These are phyloP conservation scores for Helicocarpus griseus DNA, from an alignment of 2,329 filamentous ascomycete genomes.

Conservation along the genomic window DNA sequence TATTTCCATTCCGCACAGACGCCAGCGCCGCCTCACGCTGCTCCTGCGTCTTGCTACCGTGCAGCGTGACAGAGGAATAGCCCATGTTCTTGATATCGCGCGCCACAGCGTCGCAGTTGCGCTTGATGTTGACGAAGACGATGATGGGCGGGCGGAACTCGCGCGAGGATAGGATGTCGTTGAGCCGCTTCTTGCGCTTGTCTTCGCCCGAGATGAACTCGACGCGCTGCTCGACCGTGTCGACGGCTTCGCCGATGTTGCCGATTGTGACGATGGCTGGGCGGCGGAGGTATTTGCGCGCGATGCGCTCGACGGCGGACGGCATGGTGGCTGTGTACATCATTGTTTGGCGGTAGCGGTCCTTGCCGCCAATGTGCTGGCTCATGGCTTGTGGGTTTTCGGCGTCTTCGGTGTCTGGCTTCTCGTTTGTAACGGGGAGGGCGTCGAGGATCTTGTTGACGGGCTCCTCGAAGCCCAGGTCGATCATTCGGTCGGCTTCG, in stretches of 20 bases:
- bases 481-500: slow-evolving; percentile 98
- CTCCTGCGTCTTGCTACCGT: slow-evolving; percentile 94
- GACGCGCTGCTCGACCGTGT: slow-evolving; percentile 94
- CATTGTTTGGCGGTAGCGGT: slow-evolving; percentile 93
- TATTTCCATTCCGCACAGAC: slow-evolving; percentile 68
- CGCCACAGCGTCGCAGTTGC: slow-evolving; percentile 92
- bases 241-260: slow-evolving; percentile 88
- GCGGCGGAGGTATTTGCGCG: slow-evolving; percentile 88
- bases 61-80: slow-evolving; percentile 78
- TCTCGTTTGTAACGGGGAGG: slow-evolving; percentile 84
- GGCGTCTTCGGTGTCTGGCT: slow-evolving; percentile 85
- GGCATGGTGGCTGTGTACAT: slow-evolving; percentile 99
- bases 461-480: slow-evolving; percentile 93
- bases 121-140: slow-evolving; percentile 99
- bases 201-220: slow-evolving; percentile 88
- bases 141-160: slow-evolving; percentile 87
- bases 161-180: slow-evolving; percentile 71
- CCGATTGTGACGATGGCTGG: slow-evolving; percentile 93
- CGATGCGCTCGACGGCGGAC: slow-evolving; percentile 80
- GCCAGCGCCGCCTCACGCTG: slow-evolving; percentile 89
- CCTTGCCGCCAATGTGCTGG: slow-evolving; percentile 60
- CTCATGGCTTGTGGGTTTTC: slow-evolving; percentile 83
- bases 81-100: slow-evolving; percentile 92
- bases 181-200: slow-evolving; percentile 90
- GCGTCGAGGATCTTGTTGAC: slow-evolving; percentile 97